Percentiles rank a stretch among this genome's conserved stretches.
Evolutionary conservation across 1,284 basidiomycete genomes (phyloP).

Genomic region (Tilletia walkeri): DNA sequence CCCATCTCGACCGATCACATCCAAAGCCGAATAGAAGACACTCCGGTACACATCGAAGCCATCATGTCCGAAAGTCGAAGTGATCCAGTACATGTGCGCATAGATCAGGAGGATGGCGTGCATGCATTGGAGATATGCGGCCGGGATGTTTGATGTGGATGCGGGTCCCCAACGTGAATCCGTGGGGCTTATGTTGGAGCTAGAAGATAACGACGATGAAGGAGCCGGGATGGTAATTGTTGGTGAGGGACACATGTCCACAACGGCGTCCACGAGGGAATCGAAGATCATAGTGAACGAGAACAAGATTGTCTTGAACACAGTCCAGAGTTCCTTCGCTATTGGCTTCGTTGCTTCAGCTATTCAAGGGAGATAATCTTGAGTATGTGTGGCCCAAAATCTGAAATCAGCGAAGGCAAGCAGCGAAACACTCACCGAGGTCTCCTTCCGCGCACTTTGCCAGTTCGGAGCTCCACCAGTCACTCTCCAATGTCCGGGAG

Average conservation of each 20-base stretch:
- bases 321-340: slow-evolving; percentile 42
- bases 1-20: slow-evolving; percentile 47
- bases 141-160: slow-evolving; percentile 43
- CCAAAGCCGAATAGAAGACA: slow-evolving; percentile 50
- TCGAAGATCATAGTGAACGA: slow-evolving; percentile 52
- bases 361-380: neutral
- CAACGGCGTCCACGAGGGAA: slow-evolving; percentile 44
- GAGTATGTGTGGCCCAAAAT: neutral
- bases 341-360: neutral
- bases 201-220: slow-evolving; percentile 6
- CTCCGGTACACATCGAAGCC: slow-evolving; percentile 50
- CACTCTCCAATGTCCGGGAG: neutral
- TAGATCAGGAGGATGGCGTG: slow-evolving; percentile 38
- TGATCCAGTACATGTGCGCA: slow-evolving; percentile 47
- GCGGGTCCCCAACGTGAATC: slow-evolving; percentile 29
- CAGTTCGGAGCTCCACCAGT: neutral
- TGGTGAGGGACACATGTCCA: slow-evolving; percentile 51
- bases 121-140: slow-evolving; percentile 36
- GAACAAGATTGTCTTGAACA: slow-evolving; percentile 50
- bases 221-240: slow-evolving; percentile 32
- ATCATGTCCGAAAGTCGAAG: slow-evolving; percentile 45
- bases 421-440: neutral
- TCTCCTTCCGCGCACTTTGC: neutral
- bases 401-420: neutral
- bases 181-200: slow-evolving; percentile 7